Conservation (phyloP, 139 green algal genomes). For the Diplosphaera chodatii region DNA sequence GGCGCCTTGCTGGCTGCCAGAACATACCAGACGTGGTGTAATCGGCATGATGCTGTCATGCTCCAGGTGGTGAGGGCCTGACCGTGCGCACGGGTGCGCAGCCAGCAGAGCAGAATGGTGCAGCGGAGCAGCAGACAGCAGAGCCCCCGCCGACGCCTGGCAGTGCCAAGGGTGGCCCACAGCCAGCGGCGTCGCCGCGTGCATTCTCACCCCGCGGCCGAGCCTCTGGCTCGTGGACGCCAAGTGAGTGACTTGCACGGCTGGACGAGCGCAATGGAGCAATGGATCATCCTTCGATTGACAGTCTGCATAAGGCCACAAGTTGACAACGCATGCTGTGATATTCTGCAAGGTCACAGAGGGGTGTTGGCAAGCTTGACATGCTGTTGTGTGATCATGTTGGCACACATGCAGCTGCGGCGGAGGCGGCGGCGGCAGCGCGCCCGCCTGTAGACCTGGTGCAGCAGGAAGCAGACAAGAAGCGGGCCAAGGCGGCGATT, state of each 20-base stretch:
- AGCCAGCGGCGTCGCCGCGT: background rate
- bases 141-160: background rate
- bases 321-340: too few relatives aligned
- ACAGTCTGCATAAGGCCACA: too few relatives aligned
- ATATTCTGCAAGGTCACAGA: too few relatives aligned
- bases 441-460: background rate
- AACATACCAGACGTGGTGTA: too few relatives aligned
- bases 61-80: background rate
- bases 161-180: too few relatives aligned
- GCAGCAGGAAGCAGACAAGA: conserved; percentile 3
- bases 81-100: background rate
- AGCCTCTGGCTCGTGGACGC: background rate
- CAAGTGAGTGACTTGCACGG: background rate
- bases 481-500: conserved; percentile 1
- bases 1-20: too few relatives aligned
- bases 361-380: too few relatives aligned
- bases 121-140: background rate
- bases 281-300: too few relatives aligned
- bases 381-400: too few relatives aligned
- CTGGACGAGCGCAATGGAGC: too few relatives aligned
- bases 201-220: background rate
- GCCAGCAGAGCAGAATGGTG: background rate
- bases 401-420: background rate
- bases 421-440: background rate
- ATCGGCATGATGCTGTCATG: too few relatives aligned